A percentile compares a stretch with the other conserved stretches of the same genome.
Evolutionary conservation across 345 rosid species (phyloP).

Genomic region (Angophora floribunda): DNA sequence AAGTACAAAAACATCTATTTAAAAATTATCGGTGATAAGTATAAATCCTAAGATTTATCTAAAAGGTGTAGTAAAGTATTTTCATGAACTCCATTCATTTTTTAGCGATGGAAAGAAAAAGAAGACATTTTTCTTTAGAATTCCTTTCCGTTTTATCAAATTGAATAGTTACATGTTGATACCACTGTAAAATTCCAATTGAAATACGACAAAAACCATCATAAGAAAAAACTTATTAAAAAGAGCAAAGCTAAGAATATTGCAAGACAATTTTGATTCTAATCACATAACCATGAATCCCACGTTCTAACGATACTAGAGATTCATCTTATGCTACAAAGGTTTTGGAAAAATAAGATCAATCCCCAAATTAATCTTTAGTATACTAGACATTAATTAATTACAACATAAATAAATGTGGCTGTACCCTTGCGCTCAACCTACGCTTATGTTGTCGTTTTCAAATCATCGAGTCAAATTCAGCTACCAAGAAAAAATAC

Average conservation of each 20-base stretch:
- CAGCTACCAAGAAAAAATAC: not conserved
- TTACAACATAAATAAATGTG: no score
- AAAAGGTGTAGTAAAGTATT: not conserved
- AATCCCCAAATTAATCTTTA: not conserved
- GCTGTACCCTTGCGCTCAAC: not conserved
- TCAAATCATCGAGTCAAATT: not conserved
- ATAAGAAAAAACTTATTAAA: not conserved
- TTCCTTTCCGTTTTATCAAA: no score
- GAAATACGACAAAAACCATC: not conserved
- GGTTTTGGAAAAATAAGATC: not conserved
- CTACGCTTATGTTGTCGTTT: not conserved
- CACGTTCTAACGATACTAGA: not conserved
- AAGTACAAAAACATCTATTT: no score
- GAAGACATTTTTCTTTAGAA: not conserved
- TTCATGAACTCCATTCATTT: no score
- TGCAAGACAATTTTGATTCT: not conserved
- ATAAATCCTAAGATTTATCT: not conserved
- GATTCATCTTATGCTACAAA: not conserved
- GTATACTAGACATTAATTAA: not conserved
- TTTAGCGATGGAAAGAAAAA: no score
- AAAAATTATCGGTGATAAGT: accelerated
- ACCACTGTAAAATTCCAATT: not conserved
- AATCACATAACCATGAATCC: not conserved
- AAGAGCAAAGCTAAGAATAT: not conserved
- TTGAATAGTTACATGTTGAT: no score